Percentiles rank a stretch among this genome's conserved stretches.
These are phyloP conservation scores for Rutidosis leptorrhynchoides DNA, from an alignment of 129 eudicot genomes.

Conservation along the genomic window DNA sequence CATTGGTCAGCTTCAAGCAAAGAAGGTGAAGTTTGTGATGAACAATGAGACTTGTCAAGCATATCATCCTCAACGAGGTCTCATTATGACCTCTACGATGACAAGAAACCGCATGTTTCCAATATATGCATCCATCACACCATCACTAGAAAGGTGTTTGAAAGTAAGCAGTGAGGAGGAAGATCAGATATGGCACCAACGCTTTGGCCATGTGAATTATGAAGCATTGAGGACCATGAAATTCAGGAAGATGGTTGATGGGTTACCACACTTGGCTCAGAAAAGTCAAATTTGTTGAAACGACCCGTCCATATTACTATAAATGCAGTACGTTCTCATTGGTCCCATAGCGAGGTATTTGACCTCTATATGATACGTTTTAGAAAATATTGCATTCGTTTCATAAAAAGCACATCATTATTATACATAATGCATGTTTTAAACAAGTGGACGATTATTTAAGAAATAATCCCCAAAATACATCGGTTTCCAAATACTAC, in stretches of 20 bases:
- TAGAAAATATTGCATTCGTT: no score
- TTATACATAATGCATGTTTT: no score
- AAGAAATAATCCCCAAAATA: no score
- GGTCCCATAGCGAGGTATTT: no score
- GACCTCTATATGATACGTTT: no score
- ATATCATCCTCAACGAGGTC: background rate
- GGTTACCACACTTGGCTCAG: background rate
- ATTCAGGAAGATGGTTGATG: background rate
- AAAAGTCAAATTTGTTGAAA: background rate
- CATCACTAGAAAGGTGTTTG: background rate
- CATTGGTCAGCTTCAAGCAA: background rate
- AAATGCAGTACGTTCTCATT: no score
- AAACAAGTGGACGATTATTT: no score
- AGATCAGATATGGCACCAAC: background rate
- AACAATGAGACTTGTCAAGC: background rate
- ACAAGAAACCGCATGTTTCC: background rate
- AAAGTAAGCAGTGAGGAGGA: background rate
- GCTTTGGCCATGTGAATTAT: background rate
- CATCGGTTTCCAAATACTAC: no score
- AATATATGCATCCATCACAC: background rate
- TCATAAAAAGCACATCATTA: no score
- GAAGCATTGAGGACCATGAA: background rate
- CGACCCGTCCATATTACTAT: no score
- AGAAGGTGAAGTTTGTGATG: background rate
- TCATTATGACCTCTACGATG: background rate